These are phyloP conservation scores for Leishmania turanica DNA, from an alignment of 208 protist species.

Conservation along the genomic window DNA sequence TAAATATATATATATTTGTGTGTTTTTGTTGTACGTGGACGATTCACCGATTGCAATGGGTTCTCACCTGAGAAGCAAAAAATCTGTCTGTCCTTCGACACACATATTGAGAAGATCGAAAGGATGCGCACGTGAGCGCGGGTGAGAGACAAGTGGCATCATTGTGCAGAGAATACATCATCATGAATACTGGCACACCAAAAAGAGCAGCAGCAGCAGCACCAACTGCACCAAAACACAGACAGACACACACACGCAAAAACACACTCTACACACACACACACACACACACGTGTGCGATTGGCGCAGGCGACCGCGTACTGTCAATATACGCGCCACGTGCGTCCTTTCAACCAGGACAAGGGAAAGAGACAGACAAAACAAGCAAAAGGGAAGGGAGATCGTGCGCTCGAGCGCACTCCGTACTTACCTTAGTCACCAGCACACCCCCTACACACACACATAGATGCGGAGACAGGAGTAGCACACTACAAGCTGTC, in stretches of 20 bases:
- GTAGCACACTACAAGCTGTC: not conserved
- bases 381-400: not conserved
- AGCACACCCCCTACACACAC: not conserved
- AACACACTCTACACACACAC: not conserved
- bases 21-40: not conserved
- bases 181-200: not conserved
- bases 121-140: not conserved
- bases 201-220: not conserved
- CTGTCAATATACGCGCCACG: not conserved
- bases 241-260: not conserved
- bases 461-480: not conserved
- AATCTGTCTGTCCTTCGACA: not conserved
- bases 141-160: not conserved
- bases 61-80: not conserved
- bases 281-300: not conserved
- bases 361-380: not conserved
- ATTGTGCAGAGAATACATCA: not conserved
- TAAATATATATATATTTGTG: not conserved
- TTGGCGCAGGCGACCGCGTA: not conserved
- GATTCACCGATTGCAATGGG: not conserved
- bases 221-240: not conserved
- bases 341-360: not conserved
- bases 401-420: not conserved
- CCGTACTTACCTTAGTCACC: not conserved
- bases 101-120: constrained; percentile 2